Conservation (phyloP, 2,329 filamentous ascomycete genomes). For the Ceratocystis harringtonii region DNA sequence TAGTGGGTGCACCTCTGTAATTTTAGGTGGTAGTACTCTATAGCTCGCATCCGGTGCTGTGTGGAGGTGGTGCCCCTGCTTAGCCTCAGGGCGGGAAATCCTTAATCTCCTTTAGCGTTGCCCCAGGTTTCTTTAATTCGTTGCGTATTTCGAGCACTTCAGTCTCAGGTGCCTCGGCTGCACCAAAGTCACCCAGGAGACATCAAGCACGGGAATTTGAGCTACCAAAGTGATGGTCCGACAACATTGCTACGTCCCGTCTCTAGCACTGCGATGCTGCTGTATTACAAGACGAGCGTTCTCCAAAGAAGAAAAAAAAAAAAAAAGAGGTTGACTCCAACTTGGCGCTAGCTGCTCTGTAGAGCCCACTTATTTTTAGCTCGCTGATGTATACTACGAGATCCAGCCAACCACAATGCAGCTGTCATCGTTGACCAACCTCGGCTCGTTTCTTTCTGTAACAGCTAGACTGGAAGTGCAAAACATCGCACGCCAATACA, state of each 20-base stretch:
- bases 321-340: not conserved
- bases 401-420: conserved; percentile 9
- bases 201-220: not conserved
- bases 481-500: not conserved
- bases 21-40: not conserved
- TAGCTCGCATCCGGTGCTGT: not conserved
- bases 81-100: not conserved
- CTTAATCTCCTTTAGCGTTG: not conserved
- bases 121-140: not conserved
- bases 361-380: not conserved
- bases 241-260: too few species aligned
- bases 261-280: not conserved
- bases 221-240: not conserved
- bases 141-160: not conserved
- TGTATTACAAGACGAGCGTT: not conserved
- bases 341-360: not conserved
- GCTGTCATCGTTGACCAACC: conserved; percentile 12
- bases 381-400: not conserved
- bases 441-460: conserved; percentile 12
- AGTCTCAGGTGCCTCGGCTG: not conserved
- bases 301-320: not conserved
- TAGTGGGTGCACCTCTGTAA: not conserved
- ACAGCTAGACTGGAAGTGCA: not conserved
- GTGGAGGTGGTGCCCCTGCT: not conserved
- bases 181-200: not conserved